Conservation (phyloP, 768 basidiomycete genomes). For the Russula earlei region DNA sequence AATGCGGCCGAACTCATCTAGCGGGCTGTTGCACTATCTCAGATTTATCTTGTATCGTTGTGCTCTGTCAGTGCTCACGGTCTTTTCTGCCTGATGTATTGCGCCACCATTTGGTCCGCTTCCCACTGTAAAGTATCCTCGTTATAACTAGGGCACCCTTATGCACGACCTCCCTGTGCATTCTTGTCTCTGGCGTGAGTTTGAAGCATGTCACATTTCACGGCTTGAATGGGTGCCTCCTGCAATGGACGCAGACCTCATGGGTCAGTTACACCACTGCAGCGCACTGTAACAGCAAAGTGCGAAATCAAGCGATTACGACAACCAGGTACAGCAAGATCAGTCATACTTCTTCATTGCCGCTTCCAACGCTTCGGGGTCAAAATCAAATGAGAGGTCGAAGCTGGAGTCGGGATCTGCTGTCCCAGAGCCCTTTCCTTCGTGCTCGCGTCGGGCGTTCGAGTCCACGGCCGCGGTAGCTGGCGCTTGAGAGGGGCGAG, state of each 20-base stretch:
- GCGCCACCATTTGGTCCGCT: background rate
- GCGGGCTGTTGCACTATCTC: constrained; percentile 16
- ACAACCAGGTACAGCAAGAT: background rate
- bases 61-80: constrained; percentile 2
- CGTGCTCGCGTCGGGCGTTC: background rate
- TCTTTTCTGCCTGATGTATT: constrained; percentile 4
- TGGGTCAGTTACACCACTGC: background rate
- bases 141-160: constrained; percentile 1
- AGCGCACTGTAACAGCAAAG: background rate
- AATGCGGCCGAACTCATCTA: constrained; percentile 96
- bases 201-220: background rate
- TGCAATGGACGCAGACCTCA: background rate
- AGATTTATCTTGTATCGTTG: constrained; percentile 2
- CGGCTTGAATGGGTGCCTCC: background rate
- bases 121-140: constrained; percentile 15
- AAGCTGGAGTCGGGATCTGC: constrained; percentile 14
- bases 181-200: background rate
- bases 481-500: background rate
- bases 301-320: background rate
- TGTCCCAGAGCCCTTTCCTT: background rate
- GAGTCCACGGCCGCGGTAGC: background rate
- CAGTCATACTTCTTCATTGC: constrained; percentile 8
- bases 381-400: constrained; percentile 13
- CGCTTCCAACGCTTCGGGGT: constrained; percentile 11
- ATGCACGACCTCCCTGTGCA: background rate